Percentiles rank a stretch among this genome's conserved stretches.
Conservation (phyloP, 345 rosid species). For the Brassica napus region DNA sequence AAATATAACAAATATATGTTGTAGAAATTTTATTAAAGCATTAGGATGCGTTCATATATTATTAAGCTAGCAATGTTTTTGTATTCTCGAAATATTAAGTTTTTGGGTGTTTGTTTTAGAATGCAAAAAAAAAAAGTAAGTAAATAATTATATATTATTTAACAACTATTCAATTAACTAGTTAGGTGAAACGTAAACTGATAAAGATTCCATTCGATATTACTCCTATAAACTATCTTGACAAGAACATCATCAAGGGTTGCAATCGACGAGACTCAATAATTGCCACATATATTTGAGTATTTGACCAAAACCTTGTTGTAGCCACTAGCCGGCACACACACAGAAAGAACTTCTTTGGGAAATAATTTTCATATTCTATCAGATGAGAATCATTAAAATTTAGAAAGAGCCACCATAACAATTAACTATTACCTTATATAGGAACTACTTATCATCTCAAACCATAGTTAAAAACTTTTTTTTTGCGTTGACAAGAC, state of each 20-base stretch:
- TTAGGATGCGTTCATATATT: not conserved
- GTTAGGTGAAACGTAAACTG: not conserved
- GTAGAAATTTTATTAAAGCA: not conserved
- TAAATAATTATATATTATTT: not conserved
- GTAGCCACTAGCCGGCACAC: not conserved
- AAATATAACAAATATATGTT: not conserved
- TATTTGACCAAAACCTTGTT: not conserved
- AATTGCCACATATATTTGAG: conserved; percentile 19
- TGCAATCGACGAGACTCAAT: conserved; percentile 29
- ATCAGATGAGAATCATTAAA: conserved; percentile 2
- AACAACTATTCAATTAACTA: not conserved
- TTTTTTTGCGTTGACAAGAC: conserved; percentile 1
- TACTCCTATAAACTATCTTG: not conserved
- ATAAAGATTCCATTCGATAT: conserved; percentile 24
- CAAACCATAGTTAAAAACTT: not conserved
- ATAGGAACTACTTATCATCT: not conserved
- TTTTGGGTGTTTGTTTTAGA: not conserved
- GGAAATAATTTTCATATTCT: not conserved
- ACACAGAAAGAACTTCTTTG: not conserved
- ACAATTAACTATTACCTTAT: not conserved
- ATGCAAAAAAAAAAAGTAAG: not conserved
- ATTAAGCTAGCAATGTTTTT: not conserved
- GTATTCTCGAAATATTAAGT: too few species aligned
- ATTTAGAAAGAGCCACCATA: conserved; percentile 14
- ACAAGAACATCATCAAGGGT: conserved; percentile 15